phyloP scores from a whole-genome alignment of 768 basidiomycete genomes.

The Asterophora lycoperdoides region DNA sequence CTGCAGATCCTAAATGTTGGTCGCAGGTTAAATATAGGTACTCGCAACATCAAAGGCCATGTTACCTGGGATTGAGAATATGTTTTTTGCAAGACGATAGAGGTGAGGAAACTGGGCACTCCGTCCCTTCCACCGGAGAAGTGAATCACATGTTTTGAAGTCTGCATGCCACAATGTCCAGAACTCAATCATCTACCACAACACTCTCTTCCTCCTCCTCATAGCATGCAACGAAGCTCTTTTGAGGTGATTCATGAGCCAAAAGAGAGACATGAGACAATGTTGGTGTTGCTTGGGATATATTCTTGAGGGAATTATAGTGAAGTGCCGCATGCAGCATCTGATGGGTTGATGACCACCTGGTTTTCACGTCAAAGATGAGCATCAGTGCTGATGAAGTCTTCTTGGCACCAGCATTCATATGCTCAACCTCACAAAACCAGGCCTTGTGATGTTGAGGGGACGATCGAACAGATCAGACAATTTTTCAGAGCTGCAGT shows the following conservation, averaged over 20 bases:
- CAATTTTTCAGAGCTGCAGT: slow-evolving; percentile 26
- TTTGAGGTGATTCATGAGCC: background rate
- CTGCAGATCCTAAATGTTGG: slow-evolving; percentile 18
- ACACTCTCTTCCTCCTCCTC: background rate
- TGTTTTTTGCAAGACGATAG: slow-evolving; percentile 15
- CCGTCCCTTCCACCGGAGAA: slow-evolving; percentile 27
- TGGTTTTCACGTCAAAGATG: slow-evolving; percentile 26
- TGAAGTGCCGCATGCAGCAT: slow-evolving; percentile 21
- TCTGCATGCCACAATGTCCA: slow-evolving; percentile 21
- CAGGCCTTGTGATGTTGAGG: slow-evolving; percentile 21
- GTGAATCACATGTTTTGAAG: slow-evolving; percentile 24
- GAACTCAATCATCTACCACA: slow-evolving; percentile 22
- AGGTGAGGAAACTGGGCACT: slow-evolving; percentile 17
- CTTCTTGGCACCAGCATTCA: background rate
- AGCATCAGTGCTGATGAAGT: slow-evolving; percentile 17
- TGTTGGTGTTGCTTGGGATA: too few relatives aligned
- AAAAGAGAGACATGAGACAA: too few relatives aligned
- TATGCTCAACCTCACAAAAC: slow-evolving; percentile 12
- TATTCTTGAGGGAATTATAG: too few relatives aligned
- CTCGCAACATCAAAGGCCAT: background rate
- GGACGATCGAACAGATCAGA: slow-evolving; percentile 18
- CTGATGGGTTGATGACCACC: slow-evolving; percentile 28
- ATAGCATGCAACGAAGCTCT: slow-evolving; percentile 1
- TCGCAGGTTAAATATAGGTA: background rate
- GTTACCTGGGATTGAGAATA: slow-evolving; percentile 21